phyloP scores from a whole-genome alignment of 1,284 basidiomycete genomes.

The Austroboletus novae-zelandiae region DNA sequence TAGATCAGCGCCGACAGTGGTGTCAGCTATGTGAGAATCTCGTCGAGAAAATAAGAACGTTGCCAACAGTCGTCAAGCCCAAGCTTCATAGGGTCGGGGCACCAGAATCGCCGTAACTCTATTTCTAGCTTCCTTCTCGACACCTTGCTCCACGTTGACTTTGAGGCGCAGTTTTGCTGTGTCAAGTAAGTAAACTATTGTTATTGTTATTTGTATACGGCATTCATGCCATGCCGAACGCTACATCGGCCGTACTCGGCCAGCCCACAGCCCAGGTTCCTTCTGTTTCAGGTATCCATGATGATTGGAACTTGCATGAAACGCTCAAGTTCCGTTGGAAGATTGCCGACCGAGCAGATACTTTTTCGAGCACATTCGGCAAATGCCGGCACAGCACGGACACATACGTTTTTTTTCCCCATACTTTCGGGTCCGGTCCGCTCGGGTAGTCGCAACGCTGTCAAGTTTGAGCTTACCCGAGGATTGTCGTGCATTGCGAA shows the following conservation, averaged over 20 bases:
- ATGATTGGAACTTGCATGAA: neutral
- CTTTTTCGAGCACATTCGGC: neutral
- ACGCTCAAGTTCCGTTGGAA: neutral
- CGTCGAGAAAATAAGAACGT: neutral
- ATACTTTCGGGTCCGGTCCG: neutral
- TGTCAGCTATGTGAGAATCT: neutral
- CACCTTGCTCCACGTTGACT: too few species aligned
- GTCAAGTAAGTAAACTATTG: neutral
- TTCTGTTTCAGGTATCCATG: neutral
- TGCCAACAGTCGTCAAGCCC: neutral
- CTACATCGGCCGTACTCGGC: neutral
- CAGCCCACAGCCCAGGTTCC: too few species aligned
- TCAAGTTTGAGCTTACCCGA: neutral
- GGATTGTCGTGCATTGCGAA: neutral
- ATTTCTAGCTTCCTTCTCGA: too few species aligned
- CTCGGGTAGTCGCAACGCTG: neutral
- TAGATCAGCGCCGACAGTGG: conserved; percentile 6
- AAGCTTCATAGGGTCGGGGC: conserved; percentile 4
- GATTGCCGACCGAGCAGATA: neutral
- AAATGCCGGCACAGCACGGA: neutral
- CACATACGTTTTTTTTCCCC: neutral
- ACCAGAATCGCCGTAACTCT: conserved; percentile 10
- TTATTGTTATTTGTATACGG: too few species aligned
- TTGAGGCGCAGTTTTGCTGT: neutral
- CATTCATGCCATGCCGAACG: neutral